These are phyloP conservation scores for Lactarius tabidus DNA, from an alignment of 768 basidiomycete genomes.

Conservation along the genomic window DNA sequence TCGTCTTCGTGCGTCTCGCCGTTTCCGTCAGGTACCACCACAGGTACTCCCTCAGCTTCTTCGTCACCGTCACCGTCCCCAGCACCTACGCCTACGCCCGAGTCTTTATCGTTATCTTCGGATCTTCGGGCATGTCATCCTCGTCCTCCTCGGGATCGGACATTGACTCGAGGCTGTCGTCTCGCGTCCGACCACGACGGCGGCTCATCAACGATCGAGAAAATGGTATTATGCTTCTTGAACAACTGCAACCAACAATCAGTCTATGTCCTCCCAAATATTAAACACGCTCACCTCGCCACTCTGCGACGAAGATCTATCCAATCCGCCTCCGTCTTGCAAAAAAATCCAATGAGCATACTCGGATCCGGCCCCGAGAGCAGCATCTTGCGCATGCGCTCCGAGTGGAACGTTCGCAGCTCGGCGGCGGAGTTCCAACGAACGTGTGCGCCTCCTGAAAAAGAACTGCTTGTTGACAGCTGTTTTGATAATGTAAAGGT, in stretches of 20 bases:
- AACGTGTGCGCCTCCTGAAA: slow-evolving; percentile 31
- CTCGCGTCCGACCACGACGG: slow-evolving; percentile 77
- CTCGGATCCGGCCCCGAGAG: slow-evolving; percentile 89
- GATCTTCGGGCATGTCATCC: slow-evolving; percentile 49
- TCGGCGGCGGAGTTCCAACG: slow-evolving; percentile 47
- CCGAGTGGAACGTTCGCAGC: slow-evolving; percentile 91
- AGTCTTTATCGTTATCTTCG: slow-evolving; percentile 41
- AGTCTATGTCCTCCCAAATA: slow-evolving; percentile 5
- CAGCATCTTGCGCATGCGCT: slow-evolving; percentile 94
- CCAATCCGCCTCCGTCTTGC: slow-evolving; percentile 86
- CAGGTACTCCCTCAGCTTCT: too few relatives aligned
- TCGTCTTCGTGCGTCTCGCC: slow-evolving; percentile 31
- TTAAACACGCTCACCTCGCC: slow-evolving; percentile 58
- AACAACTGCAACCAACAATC: slow-evolving; percentile 38
- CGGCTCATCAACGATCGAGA: slow-evolving; percentile 81
- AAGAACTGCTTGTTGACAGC: slow-evolving; percentile 43
- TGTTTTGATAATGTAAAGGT: slow-evolving; percentile 64
- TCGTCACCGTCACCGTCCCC: too few relatives aligned
- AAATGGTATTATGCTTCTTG: slow-evolving; percentile 63
- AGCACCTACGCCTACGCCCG: too few relatives aligned
- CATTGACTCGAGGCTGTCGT: slow-evolving; percentile 78
- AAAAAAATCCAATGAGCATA: slow-evolving; percentile 93
- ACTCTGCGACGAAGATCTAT: slow-evolving; percentile 70
- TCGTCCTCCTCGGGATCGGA: too few relatives aligned
- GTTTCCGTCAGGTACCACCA: too few relatives aligned